Evolutionary conservation across 2,329 filamentous ascomycete genomes (phyloP), one percentile per base, ranked within the genome.

Genomic region (Trichoderma endophyticum): DNA sequence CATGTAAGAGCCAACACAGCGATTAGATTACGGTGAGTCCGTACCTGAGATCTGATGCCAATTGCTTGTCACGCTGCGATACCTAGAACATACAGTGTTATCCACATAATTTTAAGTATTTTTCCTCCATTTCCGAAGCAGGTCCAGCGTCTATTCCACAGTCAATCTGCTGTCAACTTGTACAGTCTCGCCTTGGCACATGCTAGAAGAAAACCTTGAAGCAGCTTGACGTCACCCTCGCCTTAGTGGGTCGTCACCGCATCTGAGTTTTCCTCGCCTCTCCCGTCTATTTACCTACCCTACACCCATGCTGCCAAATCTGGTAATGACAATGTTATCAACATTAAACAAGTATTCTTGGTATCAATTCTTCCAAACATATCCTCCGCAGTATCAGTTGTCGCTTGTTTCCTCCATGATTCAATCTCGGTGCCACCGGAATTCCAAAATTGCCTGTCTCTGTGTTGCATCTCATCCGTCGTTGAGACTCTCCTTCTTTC

Each of bases 181-280:
- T 6, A 14, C 4, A 36, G 11, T 54, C 12, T 39, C 62, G 24
- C 30, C 9, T 32, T 64, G 32, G 51, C 60, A 56, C 59, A 54
- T 63, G 68, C 34, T 24, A 39, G 21, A 14, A 71, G 18, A 39
- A 67, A 43, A 54, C 62, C n/a, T 28, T 61, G 36, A 71, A 26
- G 62, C 28, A 65, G 62, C 64, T 70, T 70, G 70, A 71, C 70
- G 70, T 71, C 70, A 71, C 70, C 36, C 54, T 68, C 30, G 61
- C 69, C 60, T 71, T 56, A 24, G 68, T 36, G 59, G 68, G 59
- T 63, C 67, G 11, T 30, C 43, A 18, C 24, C 36, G 32, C 32
- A 62, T 70, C 59, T 24, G 48, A 57, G 15, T 30, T 64, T 39
- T 64, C 21, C 26, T 28, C 26, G 26, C 26, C 26, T 28, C 1